Percentiles rank a stretch among this genome's conserved stretches.
Evolutionary conservation across 306 rosid species (phyloP).

Genomic region (Crataegus laevigata): DNA sequence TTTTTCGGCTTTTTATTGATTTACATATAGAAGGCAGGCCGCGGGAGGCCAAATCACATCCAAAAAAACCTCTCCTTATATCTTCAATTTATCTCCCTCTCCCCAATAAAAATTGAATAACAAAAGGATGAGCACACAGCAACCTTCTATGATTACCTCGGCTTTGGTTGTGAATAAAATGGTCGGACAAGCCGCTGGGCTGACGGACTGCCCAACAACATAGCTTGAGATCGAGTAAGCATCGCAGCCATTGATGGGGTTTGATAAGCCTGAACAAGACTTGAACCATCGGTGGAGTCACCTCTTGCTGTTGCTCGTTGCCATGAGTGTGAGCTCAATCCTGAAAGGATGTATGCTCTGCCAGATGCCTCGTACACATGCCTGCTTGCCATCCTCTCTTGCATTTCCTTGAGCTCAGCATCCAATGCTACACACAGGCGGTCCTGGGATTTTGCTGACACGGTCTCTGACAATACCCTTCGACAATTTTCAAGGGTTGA

Average conservation of each 20-base stretch:
- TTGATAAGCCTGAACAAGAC: constrained; percentile 83
- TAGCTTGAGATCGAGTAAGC: constrained; percentile 94
- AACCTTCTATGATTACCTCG: constrained; percentile 50
- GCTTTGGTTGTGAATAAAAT: constrained; percentile 64
- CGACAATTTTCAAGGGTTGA: constrained; percentile 76
- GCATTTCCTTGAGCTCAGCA: constrained; percentile 97
- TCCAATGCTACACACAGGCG: constrained; percentile 79
- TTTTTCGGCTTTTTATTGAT: constrained; percentile 48
- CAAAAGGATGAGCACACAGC: constrained; percentile 32
- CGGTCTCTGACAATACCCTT: constrained; percentile 43
- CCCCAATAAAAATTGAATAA: constrained; percentile 17
- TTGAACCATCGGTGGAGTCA: constrained; percentile 80
- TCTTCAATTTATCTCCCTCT: constrained; percentile 36
- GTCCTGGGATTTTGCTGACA: constrained; percentile 63
- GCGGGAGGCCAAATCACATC: constrained; percentile 48
- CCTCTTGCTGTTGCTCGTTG: constrained; percentile 98
- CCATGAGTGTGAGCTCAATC: constrained; percentile 98
- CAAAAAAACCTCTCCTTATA: constrained; percentile 32
- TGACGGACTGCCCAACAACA: constrained; percentile 68
- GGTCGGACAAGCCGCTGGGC: constrained; percentile 85
- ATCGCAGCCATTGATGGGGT: constrained; percentile 95
- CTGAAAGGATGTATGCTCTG: constrained; percentile 93
- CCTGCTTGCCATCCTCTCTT: constrained; percentile 89
- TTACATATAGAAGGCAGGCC: constrained; percentile 49
- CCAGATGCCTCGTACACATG: constrained; percentile 96